These are phyloP conservation scores for Penicillium sp. DNA, from an alignment of 2,329 filamentous ascomycete species.

Conservation along the genomic window DNA sequence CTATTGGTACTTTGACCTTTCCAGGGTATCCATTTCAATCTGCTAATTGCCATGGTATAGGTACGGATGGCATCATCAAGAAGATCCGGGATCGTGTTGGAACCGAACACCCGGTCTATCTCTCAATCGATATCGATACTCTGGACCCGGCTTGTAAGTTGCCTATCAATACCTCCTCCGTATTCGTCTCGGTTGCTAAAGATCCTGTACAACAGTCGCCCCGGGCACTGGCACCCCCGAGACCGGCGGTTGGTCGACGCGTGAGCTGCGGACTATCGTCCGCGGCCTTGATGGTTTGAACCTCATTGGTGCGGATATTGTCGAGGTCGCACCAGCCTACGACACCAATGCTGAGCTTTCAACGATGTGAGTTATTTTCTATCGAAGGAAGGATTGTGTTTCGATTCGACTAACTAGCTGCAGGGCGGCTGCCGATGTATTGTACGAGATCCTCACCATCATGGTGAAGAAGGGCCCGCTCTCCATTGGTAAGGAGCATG, in stretches of 20 bases:
- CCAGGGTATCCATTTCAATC: background rate
- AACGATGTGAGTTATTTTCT: conserved; percentile 35
- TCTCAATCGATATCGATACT: conserved; percentile 83
- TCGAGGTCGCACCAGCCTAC: conserved; percentile 60
- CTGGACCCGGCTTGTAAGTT: conserved; percentile 71
- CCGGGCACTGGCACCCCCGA: conserved; percentile 57
- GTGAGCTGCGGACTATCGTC: conserved; percentile 56
- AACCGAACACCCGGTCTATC: conserved; percentile 68
- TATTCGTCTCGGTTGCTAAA: background rate
- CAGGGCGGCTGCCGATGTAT: conserved; percentile 51
- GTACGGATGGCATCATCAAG: conserved; percentile 69
- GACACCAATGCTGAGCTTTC: conserved; percentile 59
- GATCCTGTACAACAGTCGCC: conserved; percentile 28
- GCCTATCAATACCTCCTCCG: background rate
- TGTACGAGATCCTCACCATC: conserved; percentile 75
- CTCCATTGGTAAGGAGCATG: conserved; percentile 12
- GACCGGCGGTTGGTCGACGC: conserved; percentile 58
- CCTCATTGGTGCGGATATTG: conserved; percentile 57
- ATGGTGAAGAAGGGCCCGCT: conserved; percentile 77
- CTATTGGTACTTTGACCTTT: conserved; percentile 44
- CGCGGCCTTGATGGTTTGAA: conserved; percentile 56
- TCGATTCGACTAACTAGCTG: background rate
- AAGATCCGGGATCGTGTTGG: conserved; percentile 72
- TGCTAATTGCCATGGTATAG: conserved; percentile 6
- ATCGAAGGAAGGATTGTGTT: background rate